phyloP scores from a whole-genome alignment of 805 yeast genomes.

The Peterozyma toletana region DNA sequence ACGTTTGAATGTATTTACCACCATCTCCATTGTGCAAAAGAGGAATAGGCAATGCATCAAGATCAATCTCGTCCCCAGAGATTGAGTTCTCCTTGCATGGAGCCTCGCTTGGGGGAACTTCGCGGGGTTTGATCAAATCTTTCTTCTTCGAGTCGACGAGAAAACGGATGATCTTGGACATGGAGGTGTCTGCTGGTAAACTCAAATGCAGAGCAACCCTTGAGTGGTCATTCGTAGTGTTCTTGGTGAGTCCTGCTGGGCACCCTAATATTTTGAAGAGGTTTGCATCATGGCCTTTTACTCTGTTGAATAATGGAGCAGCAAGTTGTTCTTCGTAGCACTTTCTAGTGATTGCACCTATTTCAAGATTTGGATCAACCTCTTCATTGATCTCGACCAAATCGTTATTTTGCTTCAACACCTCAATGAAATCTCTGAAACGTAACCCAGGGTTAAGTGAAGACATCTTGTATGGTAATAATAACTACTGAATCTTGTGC shows the following conservation, averaged over 20 bases:
- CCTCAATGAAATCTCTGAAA: constrained; percentile 20
- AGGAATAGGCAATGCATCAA: constrained; percentile 16
- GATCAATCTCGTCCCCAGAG: constrained; percentile 15
- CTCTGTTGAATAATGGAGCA: constrained; percentile 18
- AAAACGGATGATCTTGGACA: constrained; percentile 15
- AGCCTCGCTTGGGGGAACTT: constrained; percentile 11
- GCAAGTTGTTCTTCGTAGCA: constrained; percentile 16
- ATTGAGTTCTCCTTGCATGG: constrained; percentile 15
- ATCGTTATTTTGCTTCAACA: constrained; percentile 17
- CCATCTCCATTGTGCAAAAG: constrained; percentile 18
- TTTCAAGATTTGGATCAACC: constrained; percentile 19
- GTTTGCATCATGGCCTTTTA: constrained; percentile 12
- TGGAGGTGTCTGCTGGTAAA: constrained; percentile 14
- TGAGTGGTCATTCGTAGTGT: constrained; percentile 14
- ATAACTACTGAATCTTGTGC: too few relatives aligned
- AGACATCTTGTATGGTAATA: too few relatives aligned
- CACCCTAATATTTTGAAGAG: constrained; percentile 18
- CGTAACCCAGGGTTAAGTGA: too few relatives aligned
- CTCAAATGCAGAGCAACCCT: constrained; percentile 19
- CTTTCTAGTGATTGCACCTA: constrained; percentile 21
- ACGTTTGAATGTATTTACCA: constrained; percentile 20
- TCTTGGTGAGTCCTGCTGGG: constrained; percentile 16
- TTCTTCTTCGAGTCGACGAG: constrained; percentile 14
- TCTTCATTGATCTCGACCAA: constrained; percentile 16
- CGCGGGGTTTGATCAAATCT: constrained; percentile 11